phyloP scores from a whole-genome alignment of 805 yeast genomes.

The Kuraishia cidri region DNA sequence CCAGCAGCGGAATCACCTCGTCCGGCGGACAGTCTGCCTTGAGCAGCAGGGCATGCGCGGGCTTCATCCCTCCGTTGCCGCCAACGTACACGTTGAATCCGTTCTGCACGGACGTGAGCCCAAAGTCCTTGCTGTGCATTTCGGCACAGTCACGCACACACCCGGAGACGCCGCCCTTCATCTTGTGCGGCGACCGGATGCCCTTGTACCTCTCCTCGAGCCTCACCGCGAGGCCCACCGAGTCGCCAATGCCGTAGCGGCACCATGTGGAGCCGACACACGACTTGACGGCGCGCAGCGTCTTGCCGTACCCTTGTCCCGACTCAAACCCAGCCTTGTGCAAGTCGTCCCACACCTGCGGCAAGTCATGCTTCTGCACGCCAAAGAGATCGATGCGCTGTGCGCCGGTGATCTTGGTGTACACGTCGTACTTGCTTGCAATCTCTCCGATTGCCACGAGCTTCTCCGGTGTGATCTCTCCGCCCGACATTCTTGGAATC shows the following conservation, averaged over 20 bases:
- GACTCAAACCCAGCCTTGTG: conserved; percentile 23
- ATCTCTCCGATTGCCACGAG: conserved; percentile 22
- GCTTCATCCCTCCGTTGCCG: conserved; percentile 30
- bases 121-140: conserved; percentile 27
- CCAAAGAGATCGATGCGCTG: conserved; percentile 26
- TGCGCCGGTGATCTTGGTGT: conserved; percentile 27
- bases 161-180: conserved; percentile 28
- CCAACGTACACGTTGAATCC: conserved; percentile 27
- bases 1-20: conserved; percentile 24
- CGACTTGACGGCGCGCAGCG: conserved; percentile 25
- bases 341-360: conserved; percentile 21
- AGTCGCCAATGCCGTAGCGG: conserved; percentile 27
- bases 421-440: conserved; percentile 21
- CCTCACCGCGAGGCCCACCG: conserved; percentile 26
- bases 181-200: conserved; percentile 25
- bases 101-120: conserved; percentile 24
- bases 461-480: conserved; percentile 28
- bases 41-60: conserved; percentile 25
- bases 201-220: conserved; percentile 27
- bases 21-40: conserved; percentile 24
- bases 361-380: conserved; percentile 21
- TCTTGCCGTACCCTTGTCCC: conserved; percentile 28
- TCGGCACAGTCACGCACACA: conserved; percentile 29
- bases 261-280: conserved; percentile 31
- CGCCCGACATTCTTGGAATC: conserved; percentile 27